Evolutionary conservation across 345 rosid species (phyloP).

Genomic region (Linum usitatissimum): DNA sequence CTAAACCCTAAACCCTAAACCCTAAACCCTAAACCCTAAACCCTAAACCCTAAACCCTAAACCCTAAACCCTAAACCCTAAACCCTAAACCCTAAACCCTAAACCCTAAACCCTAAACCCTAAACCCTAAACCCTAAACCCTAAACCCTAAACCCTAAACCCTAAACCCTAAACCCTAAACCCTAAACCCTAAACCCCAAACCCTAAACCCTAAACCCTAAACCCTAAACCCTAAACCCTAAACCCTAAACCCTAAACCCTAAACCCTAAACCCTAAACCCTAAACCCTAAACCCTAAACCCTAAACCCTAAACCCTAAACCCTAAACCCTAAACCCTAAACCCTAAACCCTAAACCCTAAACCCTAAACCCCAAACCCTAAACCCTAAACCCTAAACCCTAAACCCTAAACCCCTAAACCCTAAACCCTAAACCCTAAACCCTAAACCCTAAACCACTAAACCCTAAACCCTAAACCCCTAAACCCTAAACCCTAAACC

Average conservation of each 20-base stretch:
- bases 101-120: slow-evolving; percentile 2
- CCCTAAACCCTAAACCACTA: slow-evolving; percentile 6
- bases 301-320: slow-evolving; percentile 13
- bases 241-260: slow-evolving; percentile 13
- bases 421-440: slow-evolving; percentile 8
- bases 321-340: slow-evolving; percentile 14
- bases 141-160: slow-evolving; percentile 15
- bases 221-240: slow-evolving; percentile 13
- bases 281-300: slow-evolving; percentile 15
- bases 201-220: too few species aligned
- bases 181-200: too few species aligned
- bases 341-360: slow-evolving; percentile 16
- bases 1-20: slow-evolving; percentile 12
- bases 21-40: slow-evolving; percentile 13
- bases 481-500: too few species aligned
- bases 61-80: slow-evolving; percentile 13
- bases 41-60: slow-evolving; percentile 10
- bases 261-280: slow-evolving; percentile 15
- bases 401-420: too few species aligned
- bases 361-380: too few species aligned
- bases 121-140: slow-evolving; percentile 17
- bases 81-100: slow-evolving; percentile 12
- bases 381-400: too few species aligned
- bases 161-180: slow-evolving; percentile 12
- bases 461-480: too few species aligned